phyloP scores from a whole-genome alignment of 768 basidiomycete genomes.

The Calocybe gangraenosa region DNA sequence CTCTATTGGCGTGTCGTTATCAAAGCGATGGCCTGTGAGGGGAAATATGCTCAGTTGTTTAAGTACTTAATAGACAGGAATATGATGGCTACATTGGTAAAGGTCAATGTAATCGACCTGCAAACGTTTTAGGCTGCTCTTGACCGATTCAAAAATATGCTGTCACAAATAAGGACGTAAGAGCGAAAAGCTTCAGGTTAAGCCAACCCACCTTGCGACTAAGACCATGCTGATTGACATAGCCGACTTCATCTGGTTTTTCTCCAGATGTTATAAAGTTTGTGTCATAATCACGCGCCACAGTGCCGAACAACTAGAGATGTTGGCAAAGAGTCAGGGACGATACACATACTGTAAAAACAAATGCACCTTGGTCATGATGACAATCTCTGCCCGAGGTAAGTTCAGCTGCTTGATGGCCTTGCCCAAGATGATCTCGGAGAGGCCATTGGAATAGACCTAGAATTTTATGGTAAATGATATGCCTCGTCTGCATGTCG shows the following conservation, averaged over 20 bases:
- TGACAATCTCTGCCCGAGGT: constrained; percentile 72
- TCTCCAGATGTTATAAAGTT: constrained; percentile 7
- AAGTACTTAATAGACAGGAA: not conserved
- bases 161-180: constrained; percentile 18
- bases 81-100: constrained; percentile 48
- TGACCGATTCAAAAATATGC: constrained; percentile 72
- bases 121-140: constrained; percentile 57
- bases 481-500: not conserved
- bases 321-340: not conserved
- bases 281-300: constrained; percentile 20
- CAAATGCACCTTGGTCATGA: constrained; percentile 63
- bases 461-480: constrained; percentile 16
- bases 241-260: constrained; percentile 38
- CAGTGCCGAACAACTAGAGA: constrained; percentile 32
- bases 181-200: no score
- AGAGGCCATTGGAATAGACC: constrained; percentile 64
- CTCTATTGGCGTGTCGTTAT: constrained; percentile 52
- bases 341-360: no score
- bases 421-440: constrained; percentile 66
- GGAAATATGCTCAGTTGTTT: not conserved
- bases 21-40: constrained; percentile 48
- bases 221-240: constrained; percentile 50
- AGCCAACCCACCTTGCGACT: constrained; percentile 28
- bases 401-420: constrained; percentile 63
- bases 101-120: constrained; percentile 77